Conservation (phyloP, 495 filamentous ascomycete genomes). For the Penicillium maclennaniae region DNA sequence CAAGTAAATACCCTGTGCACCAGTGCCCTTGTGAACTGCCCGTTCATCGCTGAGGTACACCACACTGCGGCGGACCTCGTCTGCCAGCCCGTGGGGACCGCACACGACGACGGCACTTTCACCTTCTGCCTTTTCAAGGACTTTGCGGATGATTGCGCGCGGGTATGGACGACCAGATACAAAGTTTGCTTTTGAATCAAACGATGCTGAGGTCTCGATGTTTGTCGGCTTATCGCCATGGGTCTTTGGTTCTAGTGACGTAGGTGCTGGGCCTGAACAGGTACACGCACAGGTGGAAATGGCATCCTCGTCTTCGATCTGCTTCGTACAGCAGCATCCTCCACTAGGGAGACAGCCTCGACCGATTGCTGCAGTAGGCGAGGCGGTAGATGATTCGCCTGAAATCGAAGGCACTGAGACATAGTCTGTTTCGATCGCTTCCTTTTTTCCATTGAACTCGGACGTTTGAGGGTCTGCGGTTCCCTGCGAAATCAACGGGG, state of each 20-base stretch:
- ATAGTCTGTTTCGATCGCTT: conserved; percentile 6
- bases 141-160: conserved; percentile 45
- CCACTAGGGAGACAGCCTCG: conserved; percentile 34
- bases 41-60: conserved; percentile 76
- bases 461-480: not conserved
- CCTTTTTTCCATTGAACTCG: conserved; percentile 3
- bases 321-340: conserved; percentile 51
- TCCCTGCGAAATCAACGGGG: not conserved
- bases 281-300: conserved; percentile 28
- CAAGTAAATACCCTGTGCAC: conserved; percentile 69
- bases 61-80: conserved; percentile 61
- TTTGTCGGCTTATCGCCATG: not conserved
- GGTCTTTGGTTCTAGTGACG: not conserved
- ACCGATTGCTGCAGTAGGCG: not conserved
- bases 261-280: conserved; percentile 24
- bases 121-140: conserved; percentile 69
- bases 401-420: conserved; percentile 23
- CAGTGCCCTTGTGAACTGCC: conserved; percentile 86
- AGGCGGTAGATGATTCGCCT: conserved; percentile 2
- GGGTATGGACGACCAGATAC: conserved; percentile 42
- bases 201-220: not conserved
- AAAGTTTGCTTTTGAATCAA: conserved; percentile 1
- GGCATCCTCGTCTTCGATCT: conserved; percentile 47
- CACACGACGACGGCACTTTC: conserved; percentile 84
- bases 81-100: conserved; percentile 64